Percentiles rank a stretch among this genome's conserved stretches.
phyloP scores from a whole-genome alignment of 495 filamentous ascomycete genomes.

The Podospora tetraspora region DNA sequence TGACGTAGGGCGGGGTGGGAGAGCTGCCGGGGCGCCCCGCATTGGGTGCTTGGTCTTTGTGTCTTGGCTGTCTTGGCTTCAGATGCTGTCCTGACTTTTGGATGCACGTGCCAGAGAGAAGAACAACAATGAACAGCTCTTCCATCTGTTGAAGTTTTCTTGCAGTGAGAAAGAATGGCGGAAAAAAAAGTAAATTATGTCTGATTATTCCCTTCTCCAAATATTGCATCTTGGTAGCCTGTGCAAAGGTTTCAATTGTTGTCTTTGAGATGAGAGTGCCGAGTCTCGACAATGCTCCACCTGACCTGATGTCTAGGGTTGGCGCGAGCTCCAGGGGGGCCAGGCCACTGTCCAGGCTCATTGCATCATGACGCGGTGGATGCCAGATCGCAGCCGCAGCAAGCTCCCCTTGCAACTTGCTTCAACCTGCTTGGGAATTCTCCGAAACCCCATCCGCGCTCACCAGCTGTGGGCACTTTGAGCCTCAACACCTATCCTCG shows the following conservation, averaged over 20 bases:
- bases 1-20: conserved; percentile 16
- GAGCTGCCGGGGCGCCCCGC: background rate
- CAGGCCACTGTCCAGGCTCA: background rate
- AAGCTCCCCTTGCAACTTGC: background rate
- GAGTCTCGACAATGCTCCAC: background rate
- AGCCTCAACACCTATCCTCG: background rate
- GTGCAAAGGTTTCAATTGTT: background rate
- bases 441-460: background rate
- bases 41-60: background rate
- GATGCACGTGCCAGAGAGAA: background rate
- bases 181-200: background rate
- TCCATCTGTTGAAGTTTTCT: background rate
- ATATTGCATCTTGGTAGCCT: too few species aligned
- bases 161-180: background rate
- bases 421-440: background rate
- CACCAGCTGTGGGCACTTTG: background rate
- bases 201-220: too few species aligned
- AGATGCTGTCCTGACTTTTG: background rate
- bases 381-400: background rate
- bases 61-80: background rate
- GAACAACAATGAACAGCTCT: background rate
- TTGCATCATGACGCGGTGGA: conserved; percentile 12
- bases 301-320: background rate
- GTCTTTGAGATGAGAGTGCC: background rate
- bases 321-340: background rate